A percentile compares a stretch with the other conserved stretches of the same genome.
phyloP scores from a whole-genome alignment of 768 basidiomycete genomes.

The Rossbeevera mucosa region DNA sequence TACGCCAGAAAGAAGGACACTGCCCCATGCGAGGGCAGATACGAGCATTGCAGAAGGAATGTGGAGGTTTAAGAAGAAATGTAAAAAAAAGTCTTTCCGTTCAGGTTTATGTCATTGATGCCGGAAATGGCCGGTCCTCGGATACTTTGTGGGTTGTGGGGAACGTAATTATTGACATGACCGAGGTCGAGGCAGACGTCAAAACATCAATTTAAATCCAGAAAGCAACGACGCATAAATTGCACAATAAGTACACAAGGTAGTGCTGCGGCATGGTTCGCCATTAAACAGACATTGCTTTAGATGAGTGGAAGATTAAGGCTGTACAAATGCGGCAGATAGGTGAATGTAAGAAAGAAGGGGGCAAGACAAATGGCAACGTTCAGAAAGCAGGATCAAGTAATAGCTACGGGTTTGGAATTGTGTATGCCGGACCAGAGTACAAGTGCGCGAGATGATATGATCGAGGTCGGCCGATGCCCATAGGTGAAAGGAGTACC shows the following conservation, averaged over 20 bases:
- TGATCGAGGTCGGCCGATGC: slow-evolving; percentile 38
- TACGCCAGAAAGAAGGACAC: slow-evolving; percentile 45
- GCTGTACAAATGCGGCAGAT: slow-evolving; percentile 48
- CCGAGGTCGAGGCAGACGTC: too few species aligned
- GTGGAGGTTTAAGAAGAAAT: slow-evolving; percentile 4
- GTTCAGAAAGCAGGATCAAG: slow-evolving; percentile 35
- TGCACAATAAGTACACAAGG: slow-evolving; percentile 38
- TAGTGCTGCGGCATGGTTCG: slow-evolving; percentile 34
- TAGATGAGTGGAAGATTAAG: slow-evolving; percentile 36
- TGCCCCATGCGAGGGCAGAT: slow-evolving; percentile 33
- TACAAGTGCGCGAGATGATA: slow-evolving; percentile 62
- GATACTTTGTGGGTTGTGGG: too few species aligned
- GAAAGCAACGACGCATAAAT: slow-evolving; percentile 32
- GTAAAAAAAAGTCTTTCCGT: too few species aligned
- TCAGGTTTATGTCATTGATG: too few species aligned
- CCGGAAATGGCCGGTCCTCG: too few species aligned
- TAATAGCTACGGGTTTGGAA: slow-evolving; percentile 34
- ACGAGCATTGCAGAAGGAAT: slow-evolving; percentile 24
- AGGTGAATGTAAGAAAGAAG: slow-evolving; percentile 19
- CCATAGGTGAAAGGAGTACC: slow-evolving; percentile 32
- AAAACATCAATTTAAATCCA: not conserved
- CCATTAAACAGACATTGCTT: slow-evolving; percentile 41
- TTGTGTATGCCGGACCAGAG: slow-evolving; percentile 60
- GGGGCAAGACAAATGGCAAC: slow-evolving; percentile 21
- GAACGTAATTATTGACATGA: too few species aligned